Conservation (phyloP, 345 rosid species). For the Eucalyptus erythrocorys region DNA sequence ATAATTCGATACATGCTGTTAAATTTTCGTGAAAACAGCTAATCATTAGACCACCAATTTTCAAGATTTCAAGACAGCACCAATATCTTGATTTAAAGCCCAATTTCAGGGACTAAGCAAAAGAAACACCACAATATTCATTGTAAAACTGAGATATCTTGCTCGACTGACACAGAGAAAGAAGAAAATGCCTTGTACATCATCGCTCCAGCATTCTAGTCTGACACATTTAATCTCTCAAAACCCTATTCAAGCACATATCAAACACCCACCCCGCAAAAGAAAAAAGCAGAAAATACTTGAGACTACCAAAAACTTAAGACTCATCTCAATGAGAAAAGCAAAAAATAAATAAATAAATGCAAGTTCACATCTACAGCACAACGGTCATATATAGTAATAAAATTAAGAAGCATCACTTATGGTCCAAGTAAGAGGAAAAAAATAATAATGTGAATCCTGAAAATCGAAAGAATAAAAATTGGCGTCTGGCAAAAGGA, state of each 20-base stretch:
- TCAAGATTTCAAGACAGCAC: not conserved
- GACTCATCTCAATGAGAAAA: not conserved
- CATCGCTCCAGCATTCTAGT: not conserved
- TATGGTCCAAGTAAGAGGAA: constrained; percentile 52
- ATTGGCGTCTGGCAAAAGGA: not conserved
- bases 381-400: not conserved
- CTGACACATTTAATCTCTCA: not conserved
- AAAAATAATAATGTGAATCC: constrained; percentile 15
- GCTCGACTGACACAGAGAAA: not conserved
- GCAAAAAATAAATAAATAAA: not conserved
- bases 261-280: not conserved
- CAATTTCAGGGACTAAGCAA: not conserved
- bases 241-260: not conserved
- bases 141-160: not conserved
- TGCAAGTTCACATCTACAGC: not conserved
- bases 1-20: not conserved
- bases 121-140: not conserved
- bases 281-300: not conserved
- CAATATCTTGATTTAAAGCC: not conserved
- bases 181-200: not conserved
- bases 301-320: not conserved
- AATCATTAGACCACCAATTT: not conserved
- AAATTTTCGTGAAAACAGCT: not conserved
- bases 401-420: constrained; percentile 45
- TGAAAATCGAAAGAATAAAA: not conserved